A percentile compares a stretch with the other conserved stretches of the same genome.
These are phyloP conservation scores for Chaetothyriales sp. DNA, from an alignment of 2,329 filamentous ascomycete species.

Conservation along the genomic window DNA sequence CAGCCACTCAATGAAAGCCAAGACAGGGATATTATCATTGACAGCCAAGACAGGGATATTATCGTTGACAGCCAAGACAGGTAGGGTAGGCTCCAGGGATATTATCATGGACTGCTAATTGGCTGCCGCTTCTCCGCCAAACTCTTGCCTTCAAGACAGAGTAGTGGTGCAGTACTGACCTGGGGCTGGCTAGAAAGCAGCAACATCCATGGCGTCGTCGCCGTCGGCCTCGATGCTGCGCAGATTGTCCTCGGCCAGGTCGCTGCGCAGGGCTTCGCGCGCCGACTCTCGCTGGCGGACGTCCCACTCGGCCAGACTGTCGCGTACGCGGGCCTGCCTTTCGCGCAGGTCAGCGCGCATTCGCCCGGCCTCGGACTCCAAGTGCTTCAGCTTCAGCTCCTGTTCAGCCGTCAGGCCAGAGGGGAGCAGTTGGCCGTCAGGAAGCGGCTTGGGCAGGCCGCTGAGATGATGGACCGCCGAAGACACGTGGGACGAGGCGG, in stretches of 20 bases:
- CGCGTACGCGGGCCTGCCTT: conserved; percentile 30
- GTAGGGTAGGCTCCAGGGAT: too few species aligned
- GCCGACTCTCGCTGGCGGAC: conserved; percentile 34
- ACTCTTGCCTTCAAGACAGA: too few species aligned
- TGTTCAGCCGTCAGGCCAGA: conserved; percentile 25
- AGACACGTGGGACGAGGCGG: not conserved
- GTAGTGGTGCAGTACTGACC: too few species aligned
- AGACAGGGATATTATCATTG: too few species aligned
- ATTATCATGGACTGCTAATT: too few species aligned
- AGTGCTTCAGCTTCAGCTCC: conserved; percentile 32
- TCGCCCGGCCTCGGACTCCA: conserved; percentile 33
- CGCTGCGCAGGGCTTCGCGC: conserved; percentile 33
- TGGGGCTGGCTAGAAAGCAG: conserved; percentile 29
- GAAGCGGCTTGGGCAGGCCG: conserved; percentile 21
- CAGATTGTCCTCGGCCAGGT: conserved; percentile 35
- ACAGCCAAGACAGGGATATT: too few species aligned
- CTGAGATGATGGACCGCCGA: not conserved
- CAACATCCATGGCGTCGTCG: conserved; percentile 28
- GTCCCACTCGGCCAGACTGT: conserved; percentile 34
- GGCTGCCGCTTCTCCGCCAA: too few species aligned
- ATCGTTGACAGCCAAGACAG: too few species aligned
- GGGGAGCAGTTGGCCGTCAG: conserved; percentile 30
- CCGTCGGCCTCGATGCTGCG: conserved; percentile 31
- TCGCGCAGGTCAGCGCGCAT: conserved; percentile 32
- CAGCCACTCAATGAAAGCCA: too few species aligned